Evolutionary conservation across 2,329 filamentous ascomycete genomes (phyloP).

Genomic region (Neofusicoccum laricinum): DNA sequence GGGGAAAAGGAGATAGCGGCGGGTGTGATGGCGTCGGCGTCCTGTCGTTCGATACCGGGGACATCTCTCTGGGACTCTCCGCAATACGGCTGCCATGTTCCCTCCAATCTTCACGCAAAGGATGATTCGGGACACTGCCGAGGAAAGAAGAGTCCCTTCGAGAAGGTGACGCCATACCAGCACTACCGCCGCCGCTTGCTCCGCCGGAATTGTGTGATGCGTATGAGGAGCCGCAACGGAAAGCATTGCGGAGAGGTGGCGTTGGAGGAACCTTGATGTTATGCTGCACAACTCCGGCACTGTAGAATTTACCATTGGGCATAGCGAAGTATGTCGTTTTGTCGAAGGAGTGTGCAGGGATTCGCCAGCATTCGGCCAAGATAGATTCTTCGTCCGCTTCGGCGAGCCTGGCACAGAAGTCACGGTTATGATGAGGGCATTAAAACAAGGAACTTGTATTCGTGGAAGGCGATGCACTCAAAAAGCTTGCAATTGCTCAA

Average conservation of each 20-base stretch:
- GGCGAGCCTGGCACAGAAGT: not conserved
- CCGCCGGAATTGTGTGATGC: not conserved
- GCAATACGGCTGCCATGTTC: not conserved
- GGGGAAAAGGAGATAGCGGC: not conserved
- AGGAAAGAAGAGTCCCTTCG: not conserved
- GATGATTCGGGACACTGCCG: too few species aligned
- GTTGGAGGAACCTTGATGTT: not conserved
- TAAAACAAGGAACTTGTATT: not conserved
- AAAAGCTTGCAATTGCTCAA: not conserved
- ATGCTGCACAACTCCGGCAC: not conserved
- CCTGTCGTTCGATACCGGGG: not conserved
- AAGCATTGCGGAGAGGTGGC: not conserved
- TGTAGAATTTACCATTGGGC: not conserved
- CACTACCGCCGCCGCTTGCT: not conserved
- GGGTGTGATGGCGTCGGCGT: not conserved
- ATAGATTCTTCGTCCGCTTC: not conserved
- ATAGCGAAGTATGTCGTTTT: not conserved
- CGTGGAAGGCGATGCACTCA: not conserved
- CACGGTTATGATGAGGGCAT: not conserved
- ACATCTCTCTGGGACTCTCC: constrained; percentile 3
- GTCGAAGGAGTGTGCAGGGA: not conserved
- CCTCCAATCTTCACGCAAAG: not conserved
- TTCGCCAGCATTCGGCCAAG: not conserved
- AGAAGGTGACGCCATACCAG: not conserved
- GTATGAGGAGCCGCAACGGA: not conserved